phyloP scores from a whole-genome alignment of 331 rosid genomes.

The Malus hybrid region DNA sequence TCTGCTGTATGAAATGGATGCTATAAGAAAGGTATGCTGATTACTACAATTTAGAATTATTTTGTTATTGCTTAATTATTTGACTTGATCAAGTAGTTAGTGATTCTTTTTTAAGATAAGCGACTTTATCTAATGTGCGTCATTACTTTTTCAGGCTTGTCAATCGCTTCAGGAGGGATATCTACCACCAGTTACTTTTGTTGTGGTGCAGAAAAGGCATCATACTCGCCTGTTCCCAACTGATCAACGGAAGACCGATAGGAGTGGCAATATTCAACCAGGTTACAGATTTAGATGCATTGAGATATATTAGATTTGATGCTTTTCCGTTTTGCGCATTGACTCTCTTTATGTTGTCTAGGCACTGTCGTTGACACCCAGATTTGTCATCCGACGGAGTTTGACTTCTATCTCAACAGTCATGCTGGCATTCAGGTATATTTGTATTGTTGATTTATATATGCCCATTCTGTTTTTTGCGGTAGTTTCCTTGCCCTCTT shows the following conservation, averaged over 20 bases:
- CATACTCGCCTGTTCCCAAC: slow-evolving; percentile 68
- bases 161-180: slow-evolving; percentile 40
- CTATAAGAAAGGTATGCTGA: slow-evolving; percentile 59
- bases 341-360: background rate
- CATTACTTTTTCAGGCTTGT: slow-evolving; percentile 51
- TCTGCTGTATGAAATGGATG: slow-evolving; percentile 69
- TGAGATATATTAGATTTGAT: background rate
- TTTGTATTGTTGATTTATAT: background rate
- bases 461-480: background rate
- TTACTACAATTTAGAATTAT: background rate
- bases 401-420: slow-evolving; percentile 80
- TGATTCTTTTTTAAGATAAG: background rate
- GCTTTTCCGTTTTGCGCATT: background rate
- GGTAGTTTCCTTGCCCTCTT: background rate
- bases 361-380: slow-evolving; percentile 73
- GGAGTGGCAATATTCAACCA: slow-evolving; percentile 75
- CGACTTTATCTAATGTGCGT: background rate
- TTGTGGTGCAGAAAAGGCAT: slow-evolving; percentile 84
- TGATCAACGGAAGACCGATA: slow-evolving; percentile 15
- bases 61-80: no score
- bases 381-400: slow-evolving; percentile 23
- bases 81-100: background rate
- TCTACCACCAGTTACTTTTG: slow-evolving; percentile 54
- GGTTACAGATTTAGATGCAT: slow-evolving; percentile 26
- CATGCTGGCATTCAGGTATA: slow-evolving; percentile 80